A percentile compares a stretch with the other conserved stretches of the same genome.
phyloP scores from a whole-genome alignment of 495 filamentous ascomycete species.

The Penicillium manginii region DNA sequence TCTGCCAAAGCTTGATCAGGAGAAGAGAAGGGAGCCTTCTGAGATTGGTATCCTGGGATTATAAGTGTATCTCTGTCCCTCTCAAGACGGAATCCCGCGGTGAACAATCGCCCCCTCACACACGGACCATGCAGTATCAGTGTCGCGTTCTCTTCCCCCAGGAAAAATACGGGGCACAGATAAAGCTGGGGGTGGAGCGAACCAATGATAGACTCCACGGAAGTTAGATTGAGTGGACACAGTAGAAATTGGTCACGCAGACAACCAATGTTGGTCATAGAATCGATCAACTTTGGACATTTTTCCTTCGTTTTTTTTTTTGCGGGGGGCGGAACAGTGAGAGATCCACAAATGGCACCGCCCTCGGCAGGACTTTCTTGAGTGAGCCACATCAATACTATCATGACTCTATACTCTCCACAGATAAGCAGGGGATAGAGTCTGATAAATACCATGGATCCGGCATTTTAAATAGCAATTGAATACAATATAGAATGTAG shows the following conservation, averaged over 20 bases:
- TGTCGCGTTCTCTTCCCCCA: slow-evolving; percentile 13
- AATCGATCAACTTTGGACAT: slow-evolving; percentile 14
- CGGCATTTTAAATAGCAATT: neutral
- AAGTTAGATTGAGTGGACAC: slow-evolving; percentile 7
- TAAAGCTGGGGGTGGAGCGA: slow-evolving; percentile 28
- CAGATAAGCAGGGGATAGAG: slow-evolving; percentile 8
- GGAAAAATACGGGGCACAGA: slow-evolving; percentile 27
- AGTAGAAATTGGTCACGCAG: slow-evolving; percentile 26
- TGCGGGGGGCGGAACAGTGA: slow-evolving; percentile 23
- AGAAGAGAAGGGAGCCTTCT: neutral
- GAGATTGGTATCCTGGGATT: slow-evolving; percentile 5
- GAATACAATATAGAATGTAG: neutral
- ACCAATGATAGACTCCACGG: slow-evolving; percentile 19
- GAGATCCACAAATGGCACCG: neutral
- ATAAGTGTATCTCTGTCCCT: slow-evolving; percentile 20
- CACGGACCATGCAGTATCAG: slow-evolving; percentile 13
- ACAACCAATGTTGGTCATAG: slow-evolving; percentile 22
- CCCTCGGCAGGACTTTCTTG: slow-evolving; percentile 34
- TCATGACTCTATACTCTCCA: slow-evolving; percentile 7
- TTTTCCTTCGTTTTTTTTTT: slow-evolving; percentile 17
- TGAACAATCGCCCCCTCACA: slow-evolving; percentile 11
- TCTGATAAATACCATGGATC: neutral
- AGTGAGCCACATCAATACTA: slow-evolving; percentile 16
- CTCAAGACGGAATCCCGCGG: slow-evolving; percentile 8
- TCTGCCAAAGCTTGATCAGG: slow-evolving; percentile 15